A percentile compares a stretch with the other conserved stretches of the same genome.
Conservation (phyloP, 805 yeast genomes). For the Cyberlindnera amylophila region DNA sequence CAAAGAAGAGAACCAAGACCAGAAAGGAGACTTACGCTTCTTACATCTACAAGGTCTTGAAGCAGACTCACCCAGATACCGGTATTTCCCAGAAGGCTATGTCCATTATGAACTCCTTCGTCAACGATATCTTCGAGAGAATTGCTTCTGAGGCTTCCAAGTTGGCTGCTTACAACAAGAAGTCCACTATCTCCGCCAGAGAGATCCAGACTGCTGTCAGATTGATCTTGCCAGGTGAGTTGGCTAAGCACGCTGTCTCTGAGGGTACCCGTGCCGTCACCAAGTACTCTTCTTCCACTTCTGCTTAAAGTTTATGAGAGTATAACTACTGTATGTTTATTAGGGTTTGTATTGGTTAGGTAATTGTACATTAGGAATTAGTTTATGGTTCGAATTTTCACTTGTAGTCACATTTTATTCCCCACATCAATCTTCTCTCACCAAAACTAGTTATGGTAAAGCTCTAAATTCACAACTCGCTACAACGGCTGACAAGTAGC, state of each 20-base stretch:
- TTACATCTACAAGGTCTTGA: constrained; percentile 96
- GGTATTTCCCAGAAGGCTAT: constrained; percentile 99
- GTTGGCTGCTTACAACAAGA: constrained; percentile 98
- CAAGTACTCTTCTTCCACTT: constrained; percentile 77
- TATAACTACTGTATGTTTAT: constrained; percentile 19
- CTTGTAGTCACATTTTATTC: neutral
- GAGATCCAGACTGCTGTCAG: constrained; percentile 99
- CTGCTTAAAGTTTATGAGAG: constrained; percentile 31
- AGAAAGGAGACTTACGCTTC: constrained; percentile 99
- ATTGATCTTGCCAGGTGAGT: constrained; percentile 97
- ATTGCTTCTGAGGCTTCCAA: constrained; percentile 97
- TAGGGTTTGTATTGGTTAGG: constrained; percentile 29
- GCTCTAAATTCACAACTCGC: too few relatives aligned
- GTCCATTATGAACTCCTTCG: constrained; percentile 98
- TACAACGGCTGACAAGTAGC: too few relatives aligned
- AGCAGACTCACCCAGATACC: constrained; percentile 99
- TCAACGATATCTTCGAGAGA: constrained; percentile 97
- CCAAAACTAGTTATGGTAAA: too few relatives aligned
- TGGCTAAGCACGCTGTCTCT: constrained; percentile 97
- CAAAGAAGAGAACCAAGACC: constrained; percentile 91
- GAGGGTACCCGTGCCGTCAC: constrained; percentile 99
- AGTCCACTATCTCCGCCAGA: constrained; percentile 96
- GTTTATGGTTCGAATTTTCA: constrained; percentile 24
- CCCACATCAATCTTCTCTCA: too few relatives aligned
- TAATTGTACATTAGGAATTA: constrained; percentile 31